A percentile compares a stretch with the other conserved stretches of the same genome.
These are phyloP conservation scores for Naganishia liquefaciens DNA, from an alignment of 1,284 basidiomycete genomes.

Conservation along the genomic window DNA sequence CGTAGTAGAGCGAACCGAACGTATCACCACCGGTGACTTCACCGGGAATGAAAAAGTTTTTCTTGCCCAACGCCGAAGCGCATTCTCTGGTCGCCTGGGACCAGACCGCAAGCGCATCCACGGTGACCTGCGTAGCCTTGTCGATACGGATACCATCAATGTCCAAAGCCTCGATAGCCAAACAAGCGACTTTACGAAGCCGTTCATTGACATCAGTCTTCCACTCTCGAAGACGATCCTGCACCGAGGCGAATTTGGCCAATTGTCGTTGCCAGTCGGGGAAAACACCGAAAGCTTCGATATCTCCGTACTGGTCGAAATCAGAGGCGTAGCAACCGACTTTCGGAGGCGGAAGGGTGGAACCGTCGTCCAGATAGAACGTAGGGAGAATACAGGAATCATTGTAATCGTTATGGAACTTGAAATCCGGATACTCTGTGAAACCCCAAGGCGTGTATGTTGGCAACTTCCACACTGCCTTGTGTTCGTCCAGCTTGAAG, in stretches of 20 bases:
- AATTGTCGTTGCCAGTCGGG: slow-evolving; percentile 76
- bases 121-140: slow-evolving; percentile 85
- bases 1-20: slow-evolving; percentile 81
- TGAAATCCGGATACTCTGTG: slow-evolving; percentile 77
- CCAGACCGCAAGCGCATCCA: slow-evolving; percentile 76
- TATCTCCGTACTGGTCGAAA: slow-evolving; percentile 91
- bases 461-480: slow-evolving; percentile 73
- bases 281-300: slow-evolving; percentile 93
- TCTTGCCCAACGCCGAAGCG: slow-evolving; percentile 69
- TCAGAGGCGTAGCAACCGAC: slow-evolving; percentile 75
- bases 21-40: slow-evolving; percentile 93
- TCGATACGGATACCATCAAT: slow-evolving; percentile 91
- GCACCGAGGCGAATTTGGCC: slow-evolving; percentile 89
- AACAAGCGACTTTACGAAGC: slow-evolving; percentile 74
- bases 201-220: slow-evolving; percentile 71
- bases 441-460: slow-evolving; percentile 79
- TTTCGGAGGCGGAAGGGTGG: slow-evolving; percentile 60
- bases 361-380: slow-evolving; percentile 76
- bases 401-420: slow-evolving; percentile 62
- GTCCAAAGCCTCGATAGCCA: slow-evolving; percentile 80
- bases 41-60: slow-evolving; percentile 83
- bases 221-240: slow-evolving; percentile 91
- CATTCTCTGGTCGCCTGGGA: slow-evolving; percentile 70
- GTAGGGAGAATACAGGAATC: slow-evolving; percentile 69
- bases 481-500: slow-evolving; percentile 73